Percentiles rank a stretch among this genome's conserved stretches.
Conservation (phyloP, 768 basidiomycete genomes). For the Cystofilobasidium bisporidii region DNA sequence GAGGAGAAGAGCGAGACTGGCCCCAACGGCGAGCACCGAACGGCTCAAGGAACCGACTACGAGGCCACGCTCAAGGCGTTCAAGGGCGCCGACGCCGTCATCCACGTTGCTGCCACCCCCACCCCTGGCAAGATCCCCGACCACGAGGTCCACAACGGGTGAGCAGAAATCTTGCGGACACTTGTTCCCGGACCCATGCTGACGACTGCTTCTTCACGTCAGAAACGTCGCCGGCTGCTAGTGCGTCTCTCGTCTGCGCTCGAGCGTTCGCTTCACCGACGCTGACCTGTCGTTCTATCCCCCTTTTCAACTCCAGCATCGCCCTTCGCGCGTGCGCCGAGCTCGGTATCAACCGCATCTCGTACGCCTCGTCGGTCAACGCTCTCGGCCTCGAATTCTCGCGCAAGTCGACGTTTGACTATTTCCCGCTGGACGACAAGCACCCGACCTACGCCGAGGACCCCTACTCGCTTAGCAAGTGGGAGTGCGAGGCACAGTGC, state of each 20-base stretch:
- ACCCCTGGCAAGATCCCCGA: neutral
- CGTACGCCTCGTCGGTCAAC: constrained; percentile 14
- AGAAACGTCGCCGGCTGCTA: constrained; percentile 5
- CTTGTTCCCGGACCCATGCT: neutral
- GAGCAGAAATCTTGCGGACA: too few species aligned
- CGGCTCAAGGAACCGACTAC: constrained; percentile 15
- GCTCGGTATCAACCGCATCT: constrained; percentile 14
- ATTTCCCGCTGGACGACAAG: constrained; percentile 9
- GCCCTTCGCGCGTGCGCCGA: constrained; percentile 17
- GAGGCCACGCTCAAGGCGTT: constrained; percentile 12
- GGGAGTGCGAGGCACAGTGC: neutral
- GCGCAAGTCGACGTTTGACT: constrained; percentile 8
- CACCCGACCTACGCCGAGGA: constrained; percentile 8
- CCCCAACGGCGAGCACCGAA: constrained; percentile 15
- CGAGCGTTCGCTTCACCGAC: too few species aligned
- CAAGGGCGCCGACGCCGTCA: constrained; percentile 16
- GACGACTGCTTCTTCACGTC: neutral
- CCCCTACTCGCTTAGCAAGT: constrained; percentile 9
- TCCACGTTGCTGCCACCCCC: constrained; percentile 9
- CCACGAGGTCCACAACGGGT: neutral
- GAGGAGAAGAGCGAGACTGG: constrained; percentile 1
- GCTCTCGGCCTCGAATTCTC: constrained; percentile 17
- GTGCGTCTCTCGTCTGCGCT: neutral
- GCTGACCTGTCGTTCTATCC: neutral
- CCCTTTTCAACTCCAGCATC: neutral